Evolutionary conservation across 805 yeast species (phyloP).

Genomic region (Suhomyces pyralidae): DNA sequence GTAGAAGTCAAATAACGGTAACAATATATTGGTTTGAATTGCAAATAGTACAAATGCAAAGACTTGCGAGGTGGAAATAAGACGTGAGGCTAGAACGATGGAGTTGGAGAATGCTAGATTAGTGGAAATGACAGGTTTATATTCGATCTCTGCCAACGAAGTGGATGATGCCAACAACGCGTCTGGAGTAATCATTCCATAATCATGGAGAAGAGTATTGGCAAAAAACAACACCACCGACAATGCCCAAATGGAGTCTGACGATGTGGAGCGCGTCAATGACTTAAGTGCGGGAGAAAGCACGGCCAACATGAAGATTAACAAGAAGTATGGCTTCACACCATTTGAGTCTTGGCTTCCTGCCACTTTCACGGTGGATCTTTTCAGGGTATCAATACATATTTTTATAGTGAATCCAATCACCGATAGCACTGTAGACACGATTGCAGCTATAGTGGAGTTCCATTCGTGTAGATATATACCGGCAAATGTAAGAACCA

Average conservation of each 20-base stretch:
- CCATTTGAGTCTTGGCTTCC: constrained; percentile 8
- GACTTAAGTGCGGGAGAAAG: constrained; percentile 89
- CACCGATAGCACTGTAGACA: constrained; percentile 24
- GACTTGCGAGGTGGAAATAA: constrained; percentile 68
- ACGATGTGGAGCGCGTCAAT: constrained; percentile 80
- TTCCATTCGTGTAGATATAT: constrained; percentile 51
- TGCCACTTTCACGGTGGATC: neutral
- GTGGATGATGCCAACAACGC: neutral
- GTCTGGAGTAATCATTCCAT: constrained; percentile 47
- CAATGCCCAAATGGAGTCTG: constrained; percentile 94
- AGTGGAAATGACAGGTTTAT: constrained; percentile 64
- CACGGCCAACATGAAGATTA: constrained; percentile 67
- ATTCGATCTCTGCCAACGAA: constrained; percentile 9
- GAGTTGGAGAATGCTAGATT: constrained; percentile 83
- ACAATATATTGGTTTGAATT: constrained; percentile 65
- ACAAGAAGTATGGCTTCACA: constrained; percentile 64
- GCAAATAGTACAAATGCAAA: constrained; percentile 79
- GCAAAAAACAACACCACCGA: constrained; percentile 73
- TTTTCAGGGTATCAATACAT: neutral
- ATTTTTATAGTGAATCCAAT: constrained; percentile 27
- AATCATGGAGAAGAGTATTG: constrained; percentile 67
- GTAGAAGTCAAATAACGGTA: constrained; percentile 68
- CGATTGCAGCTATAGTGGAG: constrained; percentile 40
- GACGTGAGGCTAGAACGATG: constrained; percentile 85
- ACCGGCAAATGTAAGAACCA: constrained; percentile 67